Evolutionary conservation across 192 early-diverging fungal genomes (phyloP), one percentile per base, ranked within the genome.

Genomic region (Podila epicladia): DNA sequence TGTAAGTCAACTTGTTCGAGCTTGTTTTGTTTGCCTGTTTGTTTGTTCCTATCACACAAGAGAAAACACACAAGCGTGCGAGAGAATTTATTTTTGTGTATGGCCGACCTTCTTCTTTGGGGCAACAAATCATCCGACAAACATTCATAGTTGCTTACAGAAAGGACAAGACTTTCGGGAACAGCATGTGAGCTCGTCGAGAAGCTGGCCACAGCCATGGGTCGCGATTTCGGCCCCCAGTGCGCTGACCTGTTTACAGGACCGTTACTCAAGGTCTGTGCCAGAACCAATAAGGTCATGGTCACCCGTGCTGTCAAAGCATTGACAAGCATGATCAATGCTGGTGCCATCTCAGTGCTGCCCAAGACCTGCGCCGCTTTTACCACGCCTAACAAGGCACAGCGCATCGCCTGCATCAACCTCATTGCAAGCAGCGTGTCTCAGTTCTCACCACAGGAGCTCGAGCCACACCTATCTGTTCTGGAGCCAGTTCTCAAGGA

Each of bases 261-360:
- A 3, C 64, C 91, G 0, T 71, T 92, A 0, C 69, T 96, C 62
- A 89, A 87, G 57, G 85, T 92, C 22, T 92, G 91, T 72, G 85
- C 84, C 12, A 90, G 92, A 20, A 88, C 92, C n/a, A 95, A 94
- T 85, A 92, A 92, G 70, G 89, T 95, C 31, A 89, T 91, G 83
- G 88, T 92, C 37, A 84, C 82, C 5, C 87, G 90, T 51, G 91
- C 89, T 7, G 71, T 88, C 33, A 86, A 87, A 66, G 89, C 91
- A 31, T 72, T 94, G 41, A 88, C 84, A 19, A 84, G 84, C 2
- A 90, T 93, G 0, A 89, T 94, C 65, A 87, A 87, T n/a, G 73
- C 87, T 24, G 80, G 86, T 15, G 85, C 88, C 32, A 62, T 92
- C 9, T 76, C 90, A 11, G 74, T 84, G 26, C 79, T 89, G 29